phyloP scores from a whole-genome alignment of 805 yeast genomes.

The Priceomyces fermenticarens region DNA sequence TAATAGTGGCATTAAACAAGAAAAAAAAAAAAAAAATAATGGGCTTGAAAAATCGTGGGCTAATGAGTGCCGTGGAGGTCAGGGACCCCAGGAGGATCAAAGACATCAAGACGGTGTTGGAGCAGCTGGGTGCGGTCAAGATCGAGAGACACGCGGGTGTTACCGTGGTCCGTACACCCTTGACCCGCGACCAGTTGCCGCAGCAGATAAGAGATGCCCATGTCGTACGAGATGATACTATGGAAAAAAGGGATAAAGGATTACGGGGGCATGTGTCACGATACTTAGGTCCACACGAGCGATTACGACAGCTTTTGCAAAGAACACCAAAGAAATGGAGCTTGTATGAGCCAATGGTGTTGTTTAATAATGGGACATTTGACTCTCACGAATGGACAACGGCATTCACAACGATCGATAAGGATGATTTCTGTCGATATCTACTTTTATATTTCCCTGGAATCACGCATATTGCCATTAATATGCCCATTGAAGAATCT shows the following conservation, averaged over 20 bases:
- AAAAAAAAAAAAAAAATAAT: no score
- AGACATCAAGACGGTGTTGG: conserved; percentile 17
- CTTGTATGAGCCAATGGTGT: conserved; percentile 63
- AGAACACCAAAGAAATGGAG: conserved; percentile 54
- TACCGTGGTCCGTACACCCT: conserved; percentile 13
- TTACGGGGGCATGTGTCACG: not conserved
- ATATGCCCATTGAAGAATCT: conserved; percentile 57
- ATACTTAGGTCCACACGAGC: not conserved
- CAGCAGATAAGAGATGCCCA: not conserved
- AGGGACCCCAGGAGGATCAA: conserved; percentile 14
- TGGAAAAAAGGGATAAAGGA: no score
- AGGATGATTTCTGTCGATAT: conserved; percentile 11
- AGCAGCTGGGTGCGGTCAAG: conserved; percentile 10
- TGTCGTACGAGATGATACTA: no score
- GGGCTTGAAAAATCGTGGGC: no score
- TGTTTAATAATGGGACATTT: conserved; percentile 52
- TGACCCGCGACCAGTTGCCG: not conserved
- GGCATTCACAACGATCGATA: conserved; percentile 3
- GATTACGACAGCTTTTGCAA: no score
- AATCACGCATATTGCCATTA: conserved; percentile 64
- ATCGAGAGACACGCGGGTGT: conserved; percentile 11
- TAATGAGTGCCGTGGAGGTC: conserved; percentile 2
- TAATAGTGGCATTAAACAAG: no score
- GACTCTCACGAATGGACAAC: conserved; percentile 33
- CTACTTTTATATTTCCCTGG: conserved; percentile 13